Evolutionary conservation across 2,329 filamentous ascomycete genomes (phyloP), one percentile per base, ranked within the genome.

Genomic region (Arthrobotrys sinensis): DNA sequence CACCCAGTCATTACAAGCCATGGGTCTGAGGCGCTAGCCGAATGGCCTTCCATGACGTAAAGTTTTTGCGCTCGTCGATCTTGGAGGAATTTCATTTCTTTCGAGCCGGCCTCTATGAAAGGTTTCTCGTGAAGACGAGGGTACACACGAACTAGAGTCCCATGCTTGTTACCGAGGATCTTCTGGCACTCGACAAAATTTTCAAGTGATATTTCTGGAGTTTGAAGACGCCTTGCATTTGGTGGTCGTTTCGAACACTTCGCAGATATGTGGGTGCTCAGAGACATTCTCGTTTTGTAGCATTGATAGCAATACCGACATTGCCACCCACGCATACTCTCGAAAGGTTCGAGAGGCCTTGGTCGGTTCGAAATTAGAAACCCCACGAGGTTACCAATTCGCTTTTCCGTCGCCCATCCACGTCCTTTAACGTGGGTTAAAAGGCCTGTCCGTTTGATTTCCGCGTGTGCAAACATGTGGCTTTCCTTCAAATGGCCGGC

Each of bases 1-100:
- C 64, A 68, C n/a, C 64, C 50, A 4, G 64, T 68, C 8, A 28
- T 24, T 4, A 10, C 34, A 7, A 53, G 34, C 48, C 48, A 68
- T 11, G 64, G 64, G 14, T 53, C 64, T 6, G 36, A n/a, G 10
- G 11, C 53, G 28, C 14, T 36, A 12, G 21, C 10, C 21, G 34
- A 16, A 16, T 68, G 16, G 3, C 16, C 24, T 10, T 16, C 34
- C 3, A 11, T 11, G n/a, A 21, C 11, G 10, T 24, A 6, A 1
- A 5, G 14, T 14, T 10, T 52, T 21, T 36, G 16, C 1, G 6
- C 12, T 52, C 45, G 1, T 38, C 62, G 43, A n/a, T 24, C 8
- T n/a, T n/a, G n/a, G 21, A 40, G 36, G 16, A 38, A 52, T 2
- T 43, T 7, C 1, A 60, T 6, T 2, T 66, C 62, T 34, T 40